A percentile compares a stretch with the other conserved stretches of the same genome.
phyloP scores from a whole-genome alignment of 148 eudicot species.

The Amaranthus cruentus region DNA sequence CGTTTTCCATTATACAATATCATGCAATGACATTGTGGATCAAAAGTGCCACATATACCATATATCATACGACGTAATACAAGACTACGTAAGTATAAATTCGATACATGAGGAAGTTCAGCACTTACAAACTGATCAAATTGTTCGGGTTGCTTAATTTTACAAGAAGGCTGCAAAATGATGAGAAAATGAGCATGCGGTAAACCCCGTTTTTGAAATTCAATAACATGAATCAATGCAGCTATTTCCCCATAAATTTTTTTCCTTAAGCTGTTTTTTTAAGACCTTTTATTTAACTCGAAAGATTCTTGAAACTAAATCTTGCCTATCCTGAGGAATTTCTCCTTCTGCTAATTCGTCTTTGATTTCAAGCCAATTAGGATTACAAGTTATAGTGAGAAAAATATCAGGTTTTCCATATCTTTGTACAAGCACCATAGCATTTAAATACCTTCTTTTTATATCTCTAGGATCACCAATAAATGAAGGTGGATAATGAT shows the following conservation, averaged over 20 bases:
- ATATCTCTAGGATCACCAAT: slow-evolving; percentile 1
- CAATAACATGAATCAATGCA: background rate
- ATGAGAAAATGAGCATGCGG: background rate
- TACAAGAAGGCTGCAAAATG: background rate
- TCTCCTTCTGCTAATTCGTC: background rate
- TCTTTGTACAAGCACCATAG: background rate
- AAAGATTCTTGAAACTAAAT: background rate
- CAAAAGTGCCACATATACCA: background rate
- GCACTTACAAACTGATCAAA: background rate
- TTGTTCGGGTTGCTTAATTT: background rate
- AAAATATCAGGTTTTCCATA: slow-evolving; percentile 13
- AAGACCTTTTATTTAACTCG: background rate
- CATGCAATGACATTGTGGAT: background rate
- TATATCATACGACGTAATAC: background rate
- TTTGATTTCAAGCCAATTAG: background rate
- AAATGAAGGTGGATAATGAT: background rate
- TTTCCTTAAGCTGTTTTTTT: background rate
- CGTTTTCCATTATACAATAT: background rate
- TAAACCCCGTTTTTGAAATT: background rate
- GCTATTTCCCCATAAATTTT: background rate
- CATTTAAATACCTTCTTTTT: background rate
- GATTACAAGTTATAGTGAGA: slow-evolving; percentile 14
- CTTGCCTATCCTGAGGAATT: background rate
- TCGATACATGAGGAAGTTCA: background rate
- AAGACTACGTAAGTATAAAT: background rate